A percentile compares a stretch with the other conserved stretches of the same genome.
phyloP scores from a whole-genome alignment of 495 filamentous ascomycete genomes.

The Mytilinidion resinicola region DNA sequence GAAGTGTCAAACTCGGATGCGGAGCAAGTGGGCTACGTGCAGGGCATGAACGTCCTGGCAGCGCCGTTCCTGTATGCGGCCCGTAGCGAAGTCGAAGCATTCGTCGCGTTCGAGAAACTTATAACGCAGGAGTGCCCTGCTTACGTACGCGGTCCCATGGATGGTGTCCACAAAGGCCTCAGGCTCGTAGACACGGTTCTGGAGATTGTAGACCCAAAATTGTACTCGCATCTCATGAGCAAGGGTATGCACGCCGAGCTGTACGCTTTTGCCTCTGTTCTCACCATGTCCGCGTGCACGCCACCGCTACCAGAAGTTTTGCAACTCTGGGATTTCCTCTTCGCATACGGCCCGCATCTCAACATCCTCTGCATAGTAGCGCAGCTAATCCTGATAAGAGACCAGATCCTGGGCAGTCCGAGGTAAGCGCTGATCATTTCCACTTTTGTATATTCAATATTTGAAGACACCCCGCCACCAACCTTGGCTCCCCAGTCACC shows the following conservation, averaged over 20 bases:
- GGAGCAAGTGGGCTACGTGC: slow-evolving; percentile 75
- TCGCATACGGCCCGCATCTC: slow-evolving; percentile 88
- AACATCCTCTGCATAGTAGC: slow-evolving; percentile 97
- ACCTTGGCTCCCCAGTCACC: background rate
- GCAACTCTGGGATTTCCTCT: slow-evolving; percentile 94
- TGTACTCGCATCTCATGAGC: slow-evolving; percentile 71
- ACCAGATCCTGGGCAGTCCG: slow-evolving; percentile 69
- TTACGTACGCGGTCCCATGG: slow-evolving; percentile 94
- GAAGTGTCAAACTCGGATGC: slow-evolving; percentile 25
- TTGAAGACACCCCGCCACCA: slow-evolving; percentile 2
- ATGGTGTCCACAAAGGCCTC: slow-evolving; percentile 89
- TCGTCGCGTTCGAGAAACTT: slow-evolving; percentile 81
- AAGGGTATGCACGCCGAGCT: slow-evolving; percentile 88
- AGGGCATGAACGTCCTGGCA: slow-evolving; percentile 99
- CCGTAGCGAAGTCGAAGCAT: slow-evolving; percentile 89
- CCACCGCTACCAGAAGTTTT: slow-evolving; percentile 95
- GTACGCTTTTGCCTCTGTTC: slow-evolving; percentile 94
- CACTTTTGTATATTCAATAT: slow-evolving; percentile 1
- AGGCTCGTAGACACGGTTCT: slow-evolving; percentile 86
- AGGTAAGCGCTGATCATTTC: slow-evolving; percentile 52
- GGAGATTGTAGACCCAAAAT: slow-evolving; percentile 81
- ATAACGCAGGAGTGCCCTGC: slow-evolving; percentile 85
- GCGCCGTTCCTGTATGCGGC: slow-evolving; percentile 95
- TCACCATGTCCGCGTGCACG: slow-evolving; percentile 92
- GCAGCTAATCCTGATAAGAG: slow-evolving; percentile 84